Percentiles rank a stretch among this genome's conserved stretches.
phyloP scores from a whole-genome alignment of 75 land plant species.

The Cryptomeria japonica region DNA sequence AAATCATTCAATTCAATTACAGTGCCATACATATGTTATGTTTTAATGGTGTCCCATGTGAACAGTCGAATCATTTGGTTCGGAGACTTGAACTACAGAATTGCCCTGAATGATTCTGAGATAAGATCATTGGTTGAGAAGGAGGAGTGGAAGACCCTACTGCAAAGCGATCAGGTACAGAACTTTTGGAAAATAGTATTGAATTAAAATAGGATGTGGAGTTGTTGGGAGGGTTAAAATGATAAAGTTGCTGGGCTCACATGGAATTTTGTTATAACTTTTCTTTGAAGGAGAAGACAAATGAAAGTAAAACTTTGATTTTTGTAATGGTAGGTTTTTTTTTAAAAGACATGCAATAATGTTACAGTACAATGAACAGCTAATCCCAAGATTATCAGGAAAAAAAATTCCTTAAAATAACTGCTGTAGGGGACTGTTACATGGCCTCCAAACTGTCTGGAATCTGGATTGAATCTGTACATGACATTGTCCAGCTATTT shows the following conservation, averaged over 20 bases:
- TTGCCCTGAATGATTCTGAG: constrained; percentile 46
- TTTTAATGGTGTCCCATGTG: neutral
- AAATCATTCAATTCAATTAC: neutral
- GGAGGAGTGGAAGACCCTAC: constrained; percentile 55
- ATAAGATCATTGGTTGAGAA: constrained; percentile 35
- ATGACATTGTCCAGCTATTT: no score
- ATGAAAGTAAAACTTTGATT: no score
- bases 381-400: no score
- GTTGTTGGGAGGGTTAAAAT: no score
- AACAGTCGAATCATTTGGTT: constrained; percentile 78
- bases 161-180: constrained; percentile 71
- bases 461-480: no score
- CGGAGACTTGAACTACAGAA: constrained; percentile 84
- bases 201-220: no score
- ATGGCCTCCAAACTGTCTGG: no score
- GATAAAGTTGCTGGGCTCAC: no score
- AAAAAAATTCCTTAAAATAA: no score
- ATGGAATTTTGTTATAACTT: no score
- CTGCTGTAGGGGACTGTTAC: no score
- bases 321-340: neutral
- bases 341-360: neutral
- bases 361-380: neutral
- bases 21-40: neutral
- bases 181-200: neutral
- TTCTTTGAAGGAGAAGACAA: no score